Evolutionary conservation across 164 flowering plant species (phyloP).

Genomic region (Macadamia tetraphylla): DNA sequence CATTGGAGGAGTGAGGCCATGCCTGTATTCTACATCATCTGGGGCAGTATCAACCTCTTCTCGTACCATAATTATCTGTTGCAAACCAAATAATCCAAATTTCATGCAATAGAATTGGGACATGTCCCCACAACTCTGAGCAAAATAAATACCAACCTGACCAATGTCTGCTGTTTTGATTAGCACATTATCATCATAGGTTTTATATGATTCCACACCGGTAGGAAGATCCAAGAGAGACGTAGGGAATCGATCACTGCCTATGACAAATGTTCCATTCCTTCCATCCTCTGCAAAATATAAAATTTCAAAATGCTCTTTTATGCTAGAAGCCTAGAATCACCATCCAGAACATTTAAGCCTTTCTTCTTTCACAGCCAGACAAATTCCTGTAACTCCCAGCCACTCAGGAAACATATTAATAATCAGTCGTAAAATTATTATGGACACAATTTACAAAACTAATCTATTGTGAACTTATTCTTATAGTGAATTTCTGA

Average conservation of each 20-base stretch:
- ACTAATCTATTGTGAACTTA: too few species aligned
- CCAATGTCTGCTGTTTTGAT: conserved; percentile 90
- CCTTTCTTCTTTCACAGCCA: too few species aligned
- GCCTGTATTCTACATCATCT: conserved; percentile 71
- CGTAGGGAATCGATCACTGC: conserved; percentile 73
- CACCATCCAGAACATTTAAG: too few species aligned
- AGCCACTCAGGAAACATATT: too few species aligned
- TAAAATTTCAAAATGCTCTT: neutral
- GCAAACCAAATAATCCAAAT: neutral
- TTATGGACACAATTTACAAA: too few species aligned
- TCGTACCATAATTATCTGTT: conserved; percentile 86
- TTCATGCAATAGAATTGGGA: neutral
- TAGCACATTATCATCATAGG: conserved; percentile 83
- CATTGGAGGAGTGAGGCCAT: conserved; percentile 98
- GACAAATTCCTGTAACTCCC: too few species aligned
- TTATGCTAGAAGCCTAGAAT: too few species aligned
- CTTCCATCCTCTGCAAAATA: conserved; percentile 60
- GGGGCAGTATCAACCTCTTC: conserved; percentile 68
- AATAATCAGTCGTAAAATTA: too few species aligned
- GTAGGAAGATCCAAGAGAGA: conserved; percentile 89
- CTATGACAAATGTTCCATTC: conserved; percentile 60
- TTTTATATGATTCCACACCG: conserved; percentile 87
- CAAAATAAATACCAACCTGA: conserved; percentile 39
- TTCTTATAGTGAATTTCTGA: too few species aligned
- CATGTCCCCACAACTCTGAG: neutral